Evolutionary conservation across 208 protist genomes (phyloP).

Genomic region (Crithidia sp.): DNA sequence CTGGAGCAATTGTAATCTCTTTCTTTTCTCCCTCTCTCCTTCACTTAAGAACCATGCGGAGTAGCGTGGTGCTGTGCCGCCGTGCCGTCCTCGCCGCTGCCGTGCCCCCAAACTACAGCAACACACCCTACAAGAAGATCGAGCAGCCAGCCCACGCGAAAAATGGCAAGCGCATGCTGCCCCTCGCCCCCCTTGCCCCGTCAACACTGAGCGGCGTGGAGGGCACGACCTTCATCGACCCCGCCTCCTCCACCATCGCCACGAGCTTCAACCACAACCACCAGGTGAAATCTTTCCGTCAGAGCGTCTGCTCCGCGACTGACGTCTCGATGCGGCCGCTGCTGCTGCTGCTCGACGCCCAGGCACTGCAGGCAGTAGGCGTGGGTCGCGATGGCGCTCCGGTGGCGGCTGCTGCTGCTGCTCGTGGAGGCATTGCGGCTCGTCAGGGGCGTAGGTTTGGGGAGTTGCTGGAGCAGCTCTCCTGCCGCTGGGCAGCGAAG

Average conservation of each 20-base stretch:
- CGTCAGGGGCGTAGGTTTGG: conserved; percentile 27
- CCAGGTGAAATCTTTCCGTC: conserved; percentile 66
- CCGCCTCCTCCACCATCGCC: conserved; percentile 36
- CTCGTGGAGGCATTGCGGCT: not conserved
- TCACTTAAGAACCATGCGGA: conserved; percentile 21
- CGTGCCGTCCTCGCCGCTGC: conserved; percentile 21
- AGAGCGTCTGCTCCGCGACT: conserved; percentile 50
- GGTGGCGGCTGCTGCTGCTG: not conserved
- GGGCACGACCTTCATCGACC: conserved; percentile 75
- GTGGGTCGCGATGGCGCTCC: not conserved
- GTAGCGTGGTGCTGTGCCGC: conserved; percentile 11
- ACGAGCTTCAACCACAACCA: conserved; percentile 65
- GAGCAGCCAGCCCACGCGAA: not conserved
- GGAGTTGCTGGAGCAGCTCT: conserved; percentile 58
- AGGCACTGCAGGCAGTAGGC: not conserved
- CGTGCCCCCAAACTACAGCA: conserved; percentile 48
- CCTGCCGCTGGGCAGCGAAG: conserved; percentile 81
- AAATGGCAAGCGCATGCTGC: not conserved
- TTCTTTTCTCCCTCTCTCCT: conserved; percentile 6
- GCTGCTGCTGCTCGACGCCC: conserved; percentile 34
- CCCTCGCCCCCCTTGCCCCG: not conserved
- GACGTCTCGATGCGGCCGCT: conserved; percentile 78
- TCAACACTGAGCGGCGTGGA: conserved; percentile 33
- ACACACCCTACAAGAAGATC: conserved; percentile 43
- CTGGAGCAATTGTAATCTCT: not conserved